Evolutionary conservation across 257 asterid genomes (phyloP), one percentile per base, ranked within the genome.

Genomic region (Mentha longifolia): DNA sequence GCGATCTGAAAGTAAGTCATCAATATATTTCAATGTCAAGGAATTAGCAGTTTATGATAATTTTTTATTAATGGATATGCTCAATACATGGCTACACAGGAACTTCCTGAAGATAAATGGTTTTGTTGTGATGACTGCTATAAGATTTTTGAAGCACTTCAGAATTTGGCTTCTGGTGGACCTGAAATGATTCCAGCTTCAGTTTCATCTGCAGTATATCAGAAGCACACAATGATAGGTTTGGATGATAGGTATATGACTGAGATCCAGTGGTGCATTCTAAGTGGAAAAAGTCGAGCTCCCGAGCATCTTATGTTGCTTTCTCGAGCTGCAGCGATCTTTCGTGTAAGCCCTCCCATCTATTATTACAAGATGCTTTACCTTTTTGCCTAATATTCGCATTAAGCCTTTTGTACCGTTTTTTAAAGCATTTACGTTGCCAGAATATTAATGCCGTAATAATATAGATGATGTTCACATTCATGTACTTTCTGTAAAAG

Each of bases 61-160:
- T 66, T 13, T 42, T 59, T 57, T 50, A 14, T 51, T 51, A 47
- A 78, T 73, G 69, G 64, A 74, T 35, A 35, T 78, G 62, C 66
- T 61, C 31, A 58, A 63, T 60, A 37, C 51, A 61, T 79, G 81
- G 70, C 68, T 62, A 52, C 88, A 95, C 88, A 95, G 99, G 98
- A 95, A 78, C 96, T 95, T 49, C 99, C 98, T 0, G 82, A 81
- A 61, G 99, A 92, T 82, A 95, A 92, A 83, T 95, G 99, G 99
- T 92, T 95, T 74, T 95, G 99, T 85, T 79, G 95, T 78, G 77
- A 81, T 72, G 93, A 86, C 72, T 95, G 98, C 86, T 41, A 81
- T 80, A 92, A 76, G 79, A 86, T 92, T 69, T 83, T 86, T 78
- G 73, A 43, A 76, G 76, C 81, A 12, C 95, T 95, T 72, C 97